Conservation (phyloP, 192 early-diverging fungal genomes). For the Phlyctochytrium arcticum region DNA sequence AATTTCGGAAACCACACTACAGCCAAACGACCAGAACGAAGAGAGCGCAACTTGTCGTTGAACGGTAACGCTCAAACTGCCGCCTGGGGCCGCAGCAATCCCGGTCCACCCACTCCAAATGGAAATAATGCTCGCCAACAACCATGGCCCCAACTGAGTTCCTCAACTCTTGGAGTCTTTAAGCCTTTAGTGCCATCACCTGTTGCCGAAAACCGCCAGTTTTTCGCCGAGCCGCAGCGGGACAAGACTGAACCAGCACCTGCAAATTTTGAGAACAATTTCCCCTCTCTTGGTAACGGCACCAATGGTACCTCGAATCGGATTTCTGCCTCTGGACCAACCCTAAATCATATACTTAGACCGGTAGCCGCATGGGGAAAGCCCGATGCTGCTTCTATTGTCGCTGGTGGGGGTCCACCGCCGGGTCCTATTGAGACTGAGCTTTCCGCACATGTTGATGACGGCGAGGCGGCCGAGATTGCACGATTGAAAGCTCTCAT, state of each 20-base stretch:
- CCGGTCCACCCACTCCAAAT: not conserved
- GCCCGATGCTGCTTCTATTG: constrained; percentile 19
- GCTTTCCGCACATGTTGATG: too few relatives aligned
- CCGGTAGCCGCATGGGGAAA: constrained; percentile 21
- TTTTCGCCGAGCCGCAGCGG: not conserved
- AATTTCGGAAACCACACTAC: too few relatives aligned
- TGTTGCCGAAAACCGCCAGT: not conserved
- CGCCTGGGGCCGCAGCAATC: not conserved
- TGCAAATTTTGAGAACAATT: constrained; percentile 10
- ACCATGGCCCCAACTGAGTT: constrained; percentile 28
- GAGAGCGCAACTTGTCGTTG: constrained; percentile 9
- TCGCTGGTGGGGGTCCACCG: constrained; percentile 3
- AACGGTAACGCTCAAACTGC: constrained; percentile 5
- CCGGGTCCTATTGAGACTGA: not conserved
- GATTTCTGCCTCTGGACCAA: not conserved
- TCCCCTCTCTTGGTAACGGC: not conserved
- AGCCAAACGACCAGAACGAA: too few relatives aligned
- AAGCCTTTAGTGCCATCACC: constrained; percentile 7
- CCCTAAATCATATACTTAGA: not conserved
- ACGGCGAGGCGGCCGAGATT: constrained; percentile 29
- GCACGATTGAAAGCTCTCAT: constrained; percentile 24
- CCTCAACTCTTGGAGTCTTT: constrained; percentile 16
- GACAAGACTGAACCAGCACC: not conserved
- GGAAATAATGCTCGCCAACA: constrained; percentile 6
- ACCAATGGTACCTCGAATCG: not conserved